Evolutionary conservation across 139 green algal species (phyloP).

Genomic region (Chlamydomonas incerta): DNA sequence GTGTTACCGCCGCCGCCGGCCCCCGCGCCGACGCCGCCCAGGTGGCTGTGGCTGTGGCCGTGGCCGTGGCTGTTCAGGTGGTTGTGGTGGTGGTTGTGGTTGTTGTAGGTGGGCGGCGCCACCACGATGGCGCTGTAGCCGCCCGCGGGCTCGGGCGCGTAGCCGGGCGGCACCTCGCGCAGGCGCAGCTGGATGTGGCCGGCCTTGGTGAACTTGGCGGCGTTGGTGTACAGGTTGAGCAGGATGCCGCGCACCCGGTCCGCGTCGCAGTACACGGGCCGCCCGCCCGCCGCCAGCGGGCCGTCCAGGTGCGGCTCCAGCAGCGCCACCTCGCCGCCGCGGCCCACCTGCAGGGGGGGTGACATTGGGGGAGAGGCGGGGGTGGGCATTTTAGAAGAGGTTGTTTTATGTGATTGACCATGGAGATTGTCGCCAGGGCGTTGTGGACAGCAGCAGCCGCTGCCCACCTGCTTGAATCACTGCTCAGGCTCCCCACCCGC

Average conservation of each 20-base stretch:
- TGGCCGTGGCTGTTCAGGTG: neutral
- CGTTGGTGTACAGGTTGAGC: constrained; percentile 90
- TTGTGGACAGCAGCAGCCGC: no score
- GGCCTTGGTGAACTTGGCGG: constrained; percentile 84
- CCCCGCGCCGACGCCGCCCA: no score
- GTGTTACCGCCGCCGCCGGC: no score
- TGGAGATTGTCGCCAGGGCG: no score
- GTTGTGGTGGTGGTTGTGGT: constrained; percentile 4
- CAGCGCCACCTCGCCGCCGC: constrained; percentile 43
- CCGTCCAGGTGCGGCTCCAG: constrained; percentile 47
- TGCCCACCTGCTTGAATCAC: no score
- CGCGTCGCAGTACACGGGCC: constrained; percentile 62
- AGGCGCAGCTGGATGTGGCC: constrained; percentile 78
- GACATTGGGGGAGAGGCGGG: no score
- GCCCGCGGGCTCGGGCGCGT: constrained; percentile 7
- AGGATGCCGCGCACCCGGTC: constrained; percentile 84
- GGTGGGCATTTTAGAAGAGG: no score
- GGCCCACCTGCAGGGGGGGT: no score
- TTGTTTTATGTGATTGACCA: no score
- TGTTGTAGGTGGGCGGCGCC: constrained; percentile 3
- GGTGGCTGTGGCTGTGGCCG: no score
- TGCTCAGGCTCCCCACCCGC: no score
- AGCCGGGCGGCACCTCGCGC: constrained; percentile 17
- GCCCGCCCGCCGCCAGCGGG: neutral
- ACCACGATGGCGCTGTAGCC: constrained; percentile 49